Evolutionary conservation across 352 stramenopile species (phyloP).

Genomic region (Phytophthora colocasiae): DNA sequence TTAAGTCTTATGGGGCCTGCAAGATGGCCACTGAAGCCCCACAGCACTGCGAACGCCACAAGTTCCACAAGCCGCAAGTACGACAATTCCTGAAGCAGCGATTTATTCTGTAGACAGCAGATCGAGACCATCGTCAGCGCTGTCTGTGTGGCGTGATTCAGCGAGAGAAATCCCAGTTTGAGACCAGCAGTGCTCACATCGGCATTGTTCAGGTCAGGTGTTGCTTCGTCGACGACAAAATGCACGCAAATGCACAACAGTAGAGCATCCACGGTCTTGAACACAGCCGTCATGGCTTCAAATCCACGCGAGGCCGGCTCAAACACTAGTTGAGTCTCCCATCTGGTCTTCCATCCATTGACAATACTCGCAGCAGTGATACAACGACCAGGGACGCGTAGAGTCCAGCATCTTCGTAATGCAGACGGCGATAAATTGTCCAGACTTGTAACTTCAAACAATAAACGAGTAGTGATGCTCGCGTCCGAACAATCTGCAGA

Average conservation of each 20-base stretch:
- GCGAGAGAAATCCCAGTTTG: conserved; percentile 44
- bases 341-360: conserved; percentile 20
- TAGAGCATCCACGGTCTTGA: conserved; percentile 36
- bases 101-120: conserved; percentile 50
- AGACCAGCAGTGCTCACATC: conserved; percentile 1
- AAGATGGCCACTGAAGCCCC: conserved; percentile 59
- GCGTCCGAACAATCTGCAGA: conserved; percentile 13
- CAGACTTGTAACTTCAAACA: conserved; percentile 36
- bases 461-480: conserved; percentile 10
- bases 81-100: conserved; percentile 41
- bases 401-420: conserved; percentile 24
- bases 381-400: conserved; percentile 23
- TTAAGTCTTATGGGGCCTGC: conserved; percentile 47
- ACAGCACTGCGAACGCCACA: conserved; percentile 56
- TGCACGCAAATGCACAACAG: conserved; percentile 37
- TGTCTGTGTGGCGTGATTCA: conserved; percentile 51
- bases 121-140: conserved; percentile 41
- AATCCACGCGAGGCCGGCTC: conserved; percentile 16
- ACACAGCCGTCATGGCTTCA: conserved; percentile 35
- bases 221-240: conserved; percentile 38
- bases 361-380: conserved; percentile 36
- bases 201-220: background rate
- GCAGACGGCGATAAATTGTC: conserved; percentile 30
- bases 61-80: conserved; percentile 38
- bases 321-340: conserved; percentile 32